Evolutionary conservation across 805 yeast species (phyloP).

Genomic region (Wickerhamiella cacticola): DNA sequence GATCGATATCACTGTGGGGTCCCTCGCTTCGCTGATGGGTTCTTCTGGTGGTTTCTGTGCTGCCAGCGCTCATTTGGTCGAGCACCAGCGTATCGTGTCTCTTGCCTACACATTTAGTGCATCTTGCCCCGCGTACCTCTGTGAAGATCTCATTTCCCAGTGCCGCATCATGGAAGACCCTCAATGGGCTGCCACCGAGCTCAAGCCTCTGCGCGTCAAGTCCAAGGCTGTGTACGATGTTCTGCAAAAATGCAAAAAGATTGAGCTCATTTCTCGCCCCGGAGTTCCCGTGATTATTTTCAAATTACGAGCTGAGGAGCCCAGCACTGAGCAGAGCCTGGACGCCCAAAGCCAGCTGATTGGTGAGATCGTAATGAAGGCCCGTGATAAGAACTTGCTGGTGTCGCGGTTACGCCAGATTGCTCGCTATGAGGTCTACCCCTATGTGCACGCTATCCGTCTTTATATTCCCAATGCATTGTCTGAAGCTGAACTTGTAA

Average conservation of each 20-base stretch:
- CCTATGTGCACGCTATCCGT: constrained; percentile 50
- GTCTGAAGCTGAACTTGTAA: constrained; percentile 34
- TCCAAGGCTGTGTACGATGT: constrained; percentile 15
- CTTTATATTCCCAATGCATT: constrained; percentile 40
- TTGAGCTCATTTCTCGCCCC: constrained; percentile 44
- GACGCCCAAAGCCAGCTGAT: constrained; percentile 34
- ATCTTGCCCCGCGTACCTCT: constrained; percentile 83
- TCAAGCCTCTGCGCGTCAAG: constrained; percentile 18
- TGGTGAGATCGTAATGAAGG: constrained; percentile 51
- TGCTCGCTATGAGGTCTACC: constrained; percentile 61
- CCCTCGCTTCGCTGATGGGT: constrained; percentile 69
- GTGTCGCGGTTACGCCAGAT: constrained; percentile 54
- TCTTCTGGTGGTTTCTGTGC: constrained; percentile 91
- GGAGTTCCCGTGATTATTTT: constrained; percentile 63
- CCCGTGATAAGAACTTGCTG: constrained; percentile 43
- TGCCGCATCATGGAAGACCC: constrained; percentile 27
- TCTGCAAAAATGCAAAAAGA: constrained; percentile 23
- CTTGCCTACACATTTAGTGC: constrained; percentile 90
- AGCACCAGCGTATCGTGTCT: constrained; percentile 85
- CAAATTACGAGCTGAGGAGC: constrained; percentile 32
- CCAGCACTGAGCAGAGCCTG: constrained; percentile 23
- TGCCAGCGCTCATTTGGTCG: constrained; percentile 70
- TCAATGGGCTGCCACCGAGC: constrained; percentile 23
- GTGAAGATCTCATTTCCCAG: constrained; percentile 29
- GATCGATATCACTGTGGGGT: constrained; percentile 76